Evolutionary conservation across 1,139 yeast genomes (phyloP), one percentile per base, ranked within the genome.

Genomic region (Schwanniomyces etchellsii): DNA sequence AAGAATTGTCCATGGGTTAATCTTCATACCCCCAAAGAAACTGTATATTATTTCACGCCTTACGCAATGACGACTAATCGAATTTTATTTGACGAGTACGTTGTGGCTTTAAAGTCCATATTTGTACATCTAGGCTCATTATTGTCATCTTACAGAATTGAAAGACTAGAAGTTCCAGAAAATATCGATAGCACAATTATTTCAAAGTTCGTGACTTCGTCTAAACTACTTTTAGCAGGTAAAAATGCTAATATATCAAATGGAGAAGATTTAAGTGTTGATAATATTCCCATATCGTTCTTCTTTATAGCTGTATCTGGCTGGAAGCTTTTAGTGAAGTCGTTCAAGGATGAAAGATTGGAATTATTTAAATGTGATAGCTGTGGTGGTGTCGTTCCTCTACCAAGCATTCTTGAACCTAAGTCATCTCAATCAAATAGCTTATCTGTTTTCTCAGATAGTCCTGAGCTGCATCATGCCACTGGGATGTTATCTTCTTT

Each of bases 31-130:
- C 67, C 70, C 0, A 29, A 54, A 4, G 49, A 50, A 7, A 63
- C 61, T 7, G 44, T 55, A 0, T 66, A 66, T 37, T 64, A 66
- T 39, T 40, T 55, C n/a, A 45, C 59, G 7, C 68, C 69, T 0
- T 53, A 55, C 28, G 33, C 64, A 10, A 44, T 48, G n/a, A 37
- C 47, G 16, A 60, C 68, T n/a, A 47, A 61, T 35, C 55, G 49
- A 18, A 31, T 42, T 2, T 38, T 64, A 12, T 44, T 62, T 3
- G 20, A 40, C 3, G 57, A 49, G 28, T 66, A 62, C 38, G 42
- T 64, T 20, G 30, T 34, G 15, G 47, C 21, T 7, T 18, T 18
- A n/a, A n/a, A 18, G n/a, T 18, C 21, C n/a, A 18, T 7, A 18
- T 7, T 7, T 18, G 21, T 18, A 7, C 9, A 18, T 7, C n/a